phyloP scores from a whole-genome alignment of 495 filamentous ascomycete genomes.

The Trichodelitschia bisporula region DNA sequence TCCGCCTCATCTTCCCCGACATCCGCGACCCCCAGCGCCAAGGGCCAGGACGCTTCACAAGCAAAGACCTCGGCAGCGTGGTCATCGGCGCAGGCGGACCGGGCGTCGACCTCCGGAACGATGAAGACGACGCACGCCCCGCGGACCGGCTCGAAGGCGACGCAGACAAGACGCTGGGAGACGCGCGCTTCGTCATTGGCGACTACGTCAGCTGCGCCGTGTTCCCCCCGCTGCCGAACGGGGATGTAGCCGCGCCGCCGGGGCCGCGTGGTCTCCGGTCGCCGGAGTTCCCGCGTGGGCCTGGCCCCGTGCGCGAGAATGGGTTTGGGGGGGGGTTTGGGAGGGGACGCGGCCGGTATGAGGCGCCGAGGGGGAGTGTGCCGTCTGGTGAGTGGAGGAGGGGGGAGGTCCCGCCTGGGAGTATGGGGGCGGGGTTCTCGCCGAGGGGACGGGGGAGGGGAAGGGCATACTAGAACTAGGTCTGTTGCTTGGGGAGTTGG shows the following conservation, averaged over 20 bases:
- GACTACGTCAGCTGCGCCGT: slow-evolving; percentile 72
- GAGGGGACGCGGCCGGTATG: slow-evolving; percentile 15
- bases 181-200: slow-evolving; percentile 62
- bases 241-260: slow-evolving; percentile 37
- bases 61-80: slow-evolving; percentile 62
- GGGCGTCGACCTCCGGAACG: slow-evolving; percentile 14
- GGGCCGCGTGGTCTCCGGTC: slow-evolving; percentile 8
- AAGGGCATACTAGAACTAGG: too few species aligned
- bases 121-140: slow-evolving; percentile 6
- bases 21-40: slow-evolving; percentile 7
- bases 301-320: slow-evolving; percentile 5
- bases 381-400: slow-evolving; percentile 34
- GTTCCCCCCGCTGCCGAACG: slow-evolving; percentile 46
- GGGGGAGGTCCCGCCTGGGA: slow-evolving; percentile 28
- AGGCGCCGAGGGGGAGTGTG: slow-evolving; percentile 7
- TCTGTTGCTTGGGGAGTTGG: too few species aligned
- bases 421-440: too few species aligned
- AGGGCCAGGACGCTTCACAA: slow-evolving; percentile 30
- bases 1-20: slow-evolving; percentile 71
- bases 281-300: neutral
- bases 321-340: slow-evolving; percentile 16
- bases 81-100: slow-evolving; percentile 39
- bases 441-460: slow-evolving; percentile 16
- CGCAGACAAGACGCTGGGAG: slow-evolving; percentile 45
- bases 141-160: slow-evolving; percentile 23